Evolutionary conservation across 352 stramenopile species (phyloP).

Genomic region (Blastocystis sp.): DNA sequence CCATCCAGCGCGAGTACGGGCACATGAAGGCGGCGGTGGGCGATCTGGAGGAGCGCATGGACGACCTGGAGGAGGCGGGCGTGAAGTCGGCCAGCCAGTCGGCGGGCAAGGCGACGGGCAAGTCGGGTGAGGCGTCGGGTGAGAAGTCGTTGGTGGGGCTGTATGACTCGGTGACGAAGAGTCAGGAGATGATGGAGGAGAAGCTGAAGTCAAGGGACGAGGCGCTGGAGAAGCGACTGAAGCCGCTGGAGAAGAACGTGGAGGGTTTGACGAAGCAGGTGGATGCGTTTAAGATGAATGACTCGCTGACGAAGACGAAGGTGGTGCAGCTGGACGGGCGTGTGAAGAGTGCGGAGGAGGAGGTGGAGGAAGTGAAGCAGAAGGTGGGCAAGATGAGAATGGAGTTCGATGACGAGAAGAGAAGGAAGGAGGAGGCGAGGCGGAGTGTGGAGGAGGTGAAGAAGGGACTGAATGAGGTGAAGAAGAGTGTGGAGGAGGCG

Average conservation of each 20-base stretch:
- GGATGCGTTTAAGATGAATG: background rate
- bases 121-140: background rate
- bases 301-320: background rate
- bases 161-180: background rate
- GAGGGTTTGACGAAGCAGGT: background rate
- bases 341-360: background rate
- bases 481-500: background rate
- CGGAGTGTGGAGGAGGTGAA: background rate
- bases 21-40: background rate
- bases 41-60: background rate
- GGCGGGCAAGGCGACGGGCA: background rate
- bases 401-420: background rate
- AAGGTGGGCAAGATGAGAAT: background rate
- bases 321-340: background rate
- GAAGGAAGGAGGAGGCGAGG: background rate
- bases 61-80: background rate
- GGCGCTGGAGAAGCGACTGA: constrained; percentile 1
- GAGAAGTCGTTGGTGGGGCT: background rate
- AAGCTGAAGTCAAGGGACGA: background rate
- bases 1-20: background rate
- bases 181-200: background rate
- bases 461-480: background rate
- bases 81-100: background rate
- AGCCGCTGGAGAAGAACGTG: background rate
- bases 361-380: background rate